A percentile compares a stretch with the other conserved stretches of the same genome.
phyloP scores from a whole-genome alignment of 352 stramenopile species.

The Plasmopara muralis region DNA sequence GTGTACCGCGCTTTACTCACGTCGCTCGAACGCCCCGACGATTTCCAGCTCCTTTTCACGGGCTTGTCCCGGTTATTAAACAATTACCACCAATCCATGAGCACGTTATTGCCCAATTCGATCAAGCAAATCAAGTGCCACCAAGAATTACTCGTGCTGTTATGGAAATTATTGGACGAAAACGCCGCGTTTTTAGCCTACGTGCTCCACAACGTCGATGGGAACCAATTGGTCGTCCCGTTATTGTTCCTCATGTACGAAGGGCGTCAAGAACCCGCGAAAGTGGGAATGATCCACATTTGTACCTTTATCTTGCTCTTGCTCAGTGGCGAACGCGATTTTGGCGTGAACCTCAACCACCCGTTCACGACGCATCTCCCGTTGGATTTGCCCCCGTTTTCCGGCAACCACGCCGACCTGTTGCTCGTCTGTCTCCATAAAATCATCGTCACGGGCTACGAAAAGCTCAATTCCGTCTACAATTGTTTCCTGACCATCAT shows the following conservation, averaged over 20 bases:
- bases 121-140: slow-evolving; percentile 94
- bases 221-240: slow-evolving; percentile 86
- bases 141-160: slow-evolving; percentile 95
- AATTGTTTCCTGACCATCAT: slow-evolving; percentile 99
- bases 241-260: slow-evolving; percentile 91
- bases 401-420: slow-evolving; percentile 94
- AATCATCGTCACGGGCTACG: slow-evolving; percentile 95
- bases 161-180: slow-evolving; percentile 98
- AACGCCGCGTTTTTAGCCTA: slow-evolving; percentile 94
- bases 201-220: slow-evolving; percentile 91
- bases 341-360: slow-evolving; percentile 97
- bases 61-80: slow-evolving; percentile 95
- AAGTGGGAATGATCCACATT: slow-evolving; percentile 96
- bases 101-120: slow-evolving; percentile 90
- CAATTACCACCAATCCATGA: slow-evolving; percentile 94
- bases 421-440: slow-evolving; percentile 97
- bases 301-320: slow-evolving; percentile 98
- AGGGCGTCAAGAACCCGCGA: slow-evolving; percentile 89
- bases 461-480: slow-evolving; percentile 95
- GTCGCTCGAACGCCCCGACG: slow-evolving; percentile 66
- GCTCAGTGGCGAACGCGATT: slow-evolving; percentile 94
- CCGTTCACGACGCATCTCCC: slow-evolving; percentile 92
- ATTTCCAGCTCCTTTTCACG: slow-evolving; percentile 91
- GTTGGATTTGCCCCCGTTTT: slow-evolving; percentile 91
- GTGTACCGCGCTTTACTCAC: slow-evolving; percentile 63